These are phyloP conservation scores for Boeremia exigua DNA, from an alignment of 2,329 filamentous ascomycete genomes.

Conservation along the genomic window DNA sequence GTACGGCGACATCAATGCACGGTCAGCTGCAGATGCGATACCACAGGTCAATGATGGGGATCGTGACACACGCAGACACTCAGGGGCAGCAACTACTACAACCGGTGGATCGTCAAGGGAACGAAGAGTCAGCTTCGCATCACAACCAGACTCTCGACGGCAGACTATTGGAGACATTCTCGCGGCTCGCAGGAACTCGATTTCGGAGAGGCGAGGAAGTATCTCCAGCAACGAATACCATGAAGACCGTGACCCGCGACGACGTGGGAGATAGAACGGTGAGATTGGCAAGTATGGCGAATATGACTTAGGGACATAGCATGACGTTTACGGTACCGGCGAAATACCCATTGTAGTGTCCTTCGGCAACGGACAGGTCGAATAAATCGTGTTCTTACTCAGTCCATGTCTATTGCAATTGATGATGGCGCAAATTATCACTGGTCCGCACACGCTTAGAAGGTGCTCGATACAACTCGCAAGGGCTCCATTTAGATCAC, in stretches of 20 bases:
- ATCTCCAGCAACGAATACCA: slow-evolving; percentile 2
- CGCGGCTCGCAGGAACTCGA: background rate
- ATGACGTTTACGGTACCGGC: background rate
- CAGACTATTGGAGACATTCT: background rate
- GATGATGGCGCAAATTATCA: too few relatives aligned
- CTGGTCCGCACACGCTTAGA: too few relatives aligned
- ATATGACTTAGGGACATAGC: background rate
- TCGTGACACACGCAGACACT: background rate
- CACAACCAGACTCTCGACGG: background rate
- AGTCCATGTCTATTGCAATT: too few relatives aligned
- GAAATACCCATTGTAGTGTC: background rate
- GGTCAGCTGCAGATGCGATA: background rate
- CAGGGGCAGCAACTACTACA: background rate
- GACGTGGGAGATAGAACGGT: background rate
- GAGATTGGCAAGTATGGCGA: too few relatives aligned
- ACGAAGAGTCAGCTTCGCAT: background rate
- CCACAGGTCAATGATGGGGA: background rate
- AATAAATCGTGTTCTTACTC: background rate
- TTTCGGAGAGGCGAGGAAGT: background rate
- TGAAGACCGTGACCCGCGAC: slow-evolving; percentile 6
- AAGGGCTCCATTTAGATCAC: too few relatives aligned
- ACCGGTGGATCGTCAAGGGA: background rate
- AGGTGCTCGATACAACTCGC: too few relatives aligned
- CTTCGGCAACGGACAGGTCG: background rate
- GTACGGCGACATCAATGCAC: background rate